Evolutionary conservation across 116 monocot species (phyloP).

Genomic region (Trichopus zeylanicus): DNA sequence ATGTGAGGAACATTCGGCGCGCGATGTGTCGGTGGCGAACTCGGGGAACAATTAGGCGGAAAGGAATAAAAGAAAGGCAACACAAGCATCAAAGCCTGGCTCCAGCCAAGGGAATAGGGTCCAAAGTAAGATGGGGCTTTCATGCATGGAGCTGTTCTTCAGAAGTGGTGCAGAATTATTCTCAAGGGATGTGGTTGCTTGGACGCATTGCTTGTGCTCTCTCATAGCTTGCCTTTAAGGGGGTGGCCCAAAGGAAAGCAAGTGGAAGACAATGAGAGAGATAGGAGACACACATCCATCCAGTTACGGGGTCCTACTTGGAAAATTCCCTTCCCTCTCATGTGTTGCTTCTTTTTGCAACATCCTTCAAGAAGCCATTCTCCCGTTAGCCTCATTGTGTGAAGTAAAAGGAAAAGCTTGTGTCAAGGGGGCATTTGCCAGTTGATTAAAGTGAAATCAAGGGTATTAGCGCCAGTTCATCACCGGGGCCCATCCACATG

Average conservation of each 20-base stretch:
- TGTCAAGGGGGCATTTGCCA: too few relatives aligned
- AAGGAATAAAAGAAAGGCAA: too few relatives aligned
- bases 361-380: neutral
- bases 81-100: neutral
- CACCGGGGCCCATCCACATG: too few relatives aligned
- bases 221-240: neutral
- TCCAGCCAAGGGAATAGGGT: conserved; percentile 4
- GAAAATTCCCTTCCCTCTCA: neutral
- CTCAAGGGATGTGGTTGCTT: neutral
- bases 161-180: neutral
- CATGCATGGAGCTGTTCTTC: neutral
- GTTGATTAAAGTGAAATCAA: too few relatives aligned
- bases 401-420: too few relatives aligned
- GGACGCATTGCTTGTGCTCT: neutral
- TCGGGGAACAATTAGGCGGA: too few relatives aligned
- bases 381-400: too few relatives aligned
- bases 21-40: too few relatives aligned
- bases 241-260: neutral
- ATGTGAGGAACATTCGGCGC: too few relatives aligned
- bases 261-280: neutral
- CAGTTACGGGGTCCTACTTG: neutral
- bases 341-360: neutral
- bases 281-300: neutral
- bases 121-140: neutral
- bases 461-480: too few relatives aligned